These are phyloP conservation scores for Solanum tarijense DNA, from an alignment of 257 asterid genomes.

Conservation along the genomic window DNA sequence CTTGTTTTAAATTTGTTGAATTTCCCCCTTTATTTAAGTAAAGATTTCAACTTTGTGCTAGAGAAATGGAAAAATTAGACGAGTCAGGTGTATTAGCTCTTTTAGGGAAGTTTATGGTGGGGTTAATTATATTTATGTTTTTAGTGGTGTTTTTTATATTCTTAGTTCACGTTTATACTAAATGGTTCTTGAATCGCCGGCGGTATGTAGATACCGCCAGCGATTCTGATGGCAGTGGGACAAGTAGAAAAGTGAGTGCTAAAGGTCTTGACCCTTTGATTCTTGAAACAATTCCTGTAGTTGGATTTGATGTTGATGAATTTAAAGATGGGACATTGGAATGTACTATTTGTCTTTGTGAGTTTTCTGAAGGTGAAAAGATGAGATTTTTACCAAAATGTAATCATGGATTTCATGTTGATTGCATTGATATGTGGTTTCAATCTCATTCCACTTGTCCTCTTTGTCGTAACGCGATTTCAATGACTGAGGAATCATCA, in stretches of 20 bases:
- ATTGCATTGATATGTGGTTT: conserved; percentile 94
- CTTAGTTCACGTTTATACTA: conserved; percentile 62
- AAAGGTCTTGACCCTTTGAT: background rate
- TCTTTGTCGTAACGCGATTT: conserved; percentile 1
- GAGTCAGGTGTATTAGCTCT: conserved; percentile 44
- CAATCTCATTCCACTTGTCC: conserved; percentile 88
- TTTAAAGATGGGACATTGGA: conserved; percentile 49
- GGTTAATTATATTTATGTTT: conserved; percentile 41
- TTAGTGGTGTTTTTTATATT: conserved; percentile 53
- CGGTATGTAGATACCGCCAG: conserved; percentile 14
- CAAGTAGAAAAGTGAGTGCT: background rate
- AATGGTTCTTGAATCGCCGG: conserved; percentile 63
- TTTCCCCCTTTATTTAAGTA: background rate
- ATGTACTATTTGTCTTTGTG: conserved; percentile 77
- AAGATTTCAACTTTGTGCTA: background rate
- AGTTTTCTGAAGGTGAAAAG: conserved; percentile 61
- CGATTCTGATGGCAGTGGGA: conserved; percentile 32
- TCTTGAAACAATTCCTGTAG: background rate
- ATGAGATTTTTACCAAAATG: conserved; percentile 67
- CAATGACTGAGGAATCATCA: background rate
- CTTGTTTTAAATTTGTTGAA: background rate
- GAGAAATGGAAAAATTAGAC: conserved; percentile 6
- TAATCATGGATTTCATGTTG: conserved; percentile 80
- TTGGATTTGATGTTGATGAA: background rate
- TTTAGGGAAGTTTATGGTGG: conserved; percentile 66